Base-by-base conservation (phyloP, 306 rosid genomes). In the Glycine latifolia region DNA sequence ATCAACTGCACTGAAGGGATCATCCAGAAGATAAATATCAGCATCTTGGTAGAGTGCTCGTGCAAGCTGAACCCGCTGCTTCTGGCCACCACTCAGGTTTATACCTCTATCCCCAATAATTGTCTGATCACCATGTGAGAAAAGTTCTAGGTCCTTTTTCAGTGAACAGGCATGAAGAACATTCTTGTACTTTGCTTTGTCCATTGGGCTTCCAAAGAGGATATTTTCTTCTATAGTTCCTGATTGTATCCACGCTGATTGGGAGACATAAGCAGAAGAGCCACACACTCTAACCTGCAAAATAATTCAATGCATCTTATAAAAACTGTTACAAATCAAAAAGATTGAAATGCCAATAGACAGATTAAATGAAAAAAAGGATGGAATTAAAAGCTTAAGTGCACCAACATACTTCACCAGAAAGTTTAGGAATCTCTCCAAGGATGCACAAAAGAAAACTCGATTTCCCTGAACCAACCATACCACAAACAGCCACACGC, bases 31-130 rank as follows among this genome's bases (percentile, higher is more conserved):
- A 91, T 96, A 96, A 82, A 94, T 86, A 84, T 96, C 98, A 56
- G 99, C 97, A 85, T 96, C 97, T 79, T 96, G 99, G 88, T 96
- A 96, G 49, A 96, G 98, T 67, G 99, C 99, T 71, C 99, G 91
- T 20, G 99, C 99, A 77, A 96, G 99, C 91, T 96, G 99, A 77
- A 96, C 98, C 65, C 99, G 88, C 89, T 96, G 99, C 89, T 94
- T 96, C 91, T 96, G 99, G 78, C 99, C 99, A 69, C 99, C 99
- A 85, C 99, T 96, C 85, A 96, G 80, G 86, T 96, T 96, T 87
- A 96, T 96, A 60, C 99, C 99, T 86, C 99, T 87, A 69, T 96
- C 99, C 72, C 99, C 99, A 53, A 96, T 96, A 83, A 96, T 96
- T 81, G 99, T 96, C 78, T 96, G 97, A 81, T 93, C 99, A 61